Percentiles rank a stretch among this genome's conserved stretches.
These are phyloP conservation scores for Talaromyces sp. DNA, from an alignment of 2,329 filamentous ascomycete species.

Conservation along the genomic window DNA sequence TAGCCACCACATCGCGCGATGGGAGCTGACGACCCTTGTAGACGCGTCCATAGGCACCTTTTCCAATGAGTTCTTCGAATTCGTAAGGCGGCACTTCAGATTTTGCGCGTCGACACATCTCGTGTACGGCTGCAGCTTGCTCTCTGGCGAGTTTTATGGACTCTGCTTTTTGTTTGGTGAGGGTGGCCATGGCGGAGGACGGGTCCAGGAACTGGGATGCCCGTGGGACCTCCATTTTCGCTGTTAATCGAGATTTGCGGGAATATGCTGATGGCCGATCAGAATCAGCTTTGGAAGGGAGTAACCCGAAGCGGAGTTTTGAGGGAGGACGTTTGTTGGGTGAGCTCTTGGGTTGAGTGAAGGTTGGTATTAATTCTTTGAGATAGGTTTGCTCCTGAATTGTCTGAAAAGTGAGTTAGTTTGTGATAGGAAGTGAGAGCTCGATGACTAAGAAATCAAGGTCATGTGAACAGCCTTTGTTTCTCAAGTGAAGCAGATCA, in stretches of 20 bases:
- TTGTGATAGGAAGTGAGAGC: no score
- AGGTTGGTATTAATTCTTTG: neutral
- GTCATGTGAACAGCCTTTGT: neutral
- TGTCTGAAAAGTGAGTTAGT: neutral
- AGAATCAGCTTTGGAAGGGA: neutral
- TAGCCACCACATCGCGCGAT: slow-evolving; percentile 47
- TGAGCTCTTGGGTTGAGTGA: neutral
- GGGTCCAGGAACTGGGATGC: slow-evolving; percentile 41
- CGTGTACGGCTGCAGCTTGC: slow-evolving; percentile 46
- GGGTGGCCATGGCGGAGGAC: slow-evolving; percentile 44
- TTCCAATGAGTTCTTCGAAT: slow-evolving; percentile 53
- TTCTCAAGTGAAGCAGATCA: neutral
- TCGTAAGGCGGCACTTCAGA: slow-evolving; percentile 47
- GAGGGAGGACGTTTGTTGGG: neutral
- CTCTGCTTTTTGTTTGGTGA: slow-evolving; percentile 51
- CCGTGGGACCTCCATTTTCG: slow-evolving; percentile 32
- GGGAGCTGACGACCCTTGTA: slow-evolving; percentile 49
- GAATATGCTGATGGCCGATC: neutral
- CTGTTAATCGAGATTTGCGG: neutral
- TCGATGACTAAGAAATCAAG: neutral
- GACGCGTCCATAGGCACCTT: slow-evolving; percentile 52
- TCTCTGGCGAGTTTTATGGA: slow-evolving; percentile 48
- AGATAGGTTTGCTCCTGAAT: neutral
- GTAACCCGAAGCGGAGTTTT: slow-evolving; percentile 2
- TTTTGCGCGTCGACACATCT: slow-evolving; percentile 49